Evolutionary conservation across 306 rosid species (phyloP).

Genomic region (Quercus gilva): DNA sequence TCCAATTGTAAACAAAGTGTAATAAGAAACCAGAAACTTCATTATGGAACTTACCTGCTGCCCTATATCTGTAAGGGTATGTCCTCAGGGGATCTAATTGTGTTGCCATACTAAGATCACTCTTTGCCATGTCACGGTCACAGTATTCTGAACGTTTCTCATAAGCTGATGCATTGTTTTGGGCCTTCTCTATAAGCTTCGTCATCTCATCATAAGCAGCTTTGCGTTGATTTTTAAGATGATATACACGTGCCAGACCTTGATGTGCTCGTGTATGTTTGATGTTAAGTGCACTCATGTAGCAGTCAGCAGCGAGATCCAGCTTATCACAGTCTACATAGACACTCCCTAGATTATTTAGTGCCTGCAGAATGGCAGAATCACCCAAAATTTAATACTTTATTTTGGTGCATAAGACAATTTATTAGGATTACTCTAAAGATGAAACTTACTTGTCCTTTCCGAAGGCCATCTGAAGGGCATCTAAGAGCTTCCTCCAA

Average conservation of each 20-base stretch:
- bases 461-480: slow-evolving; percentile 94
- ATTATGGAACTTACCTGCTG: slow-evolving; percentile 64
- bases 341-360: slow-evolving; percentile 85
- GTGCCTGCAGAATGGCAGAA: slow-evolving; percentile 57
- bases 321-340: slow-evolving; percentile 78
- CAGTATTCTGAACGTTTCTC: slow-evolving; percentile 95
- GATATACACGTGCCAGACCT: slow-evolving; percentile 89
- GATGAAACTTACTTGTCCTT: slow-evolving; percentile 72
- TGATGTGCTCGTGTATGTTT: slow-evolving; percentile 95
- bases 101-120: slow-evolving; percentile 74
- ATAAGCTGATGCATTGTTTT: slow-evolving; percentile 81
- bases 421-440: not conserved
- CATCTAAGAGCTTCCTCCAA: slow-evolving; percentile 87
- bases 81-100: slow-evolving; percentile 84
- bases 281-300: slow-evolving; percentile 81
- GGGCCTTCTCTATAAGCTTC: slow-evolving; percentile 81
- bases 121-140: slow-evolving; percentile 94
- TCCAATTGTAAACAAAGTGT: slow-evolving; percentile 11
- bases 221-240: slow-evolving; percentile 72
- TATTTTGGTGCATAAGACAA: slow-evolving; percentile 16
- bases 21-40: not conserved
- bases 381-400: slow-evolving; percentile 14
- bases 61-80: slow-evolving; percentile 93
- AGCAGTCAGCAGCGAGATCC: slow-evolving; percentile 94
- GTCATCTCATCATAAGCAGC: slow-evolving; percentile 97